A percentile compares a stretch with the other conserved stretches of the same genome.
These are phyloP conservation scores for Rhizomucor pusillus DNA, from an alignment of 371 early-diverging fungal species.

Conservation along the genomic window DNA sequence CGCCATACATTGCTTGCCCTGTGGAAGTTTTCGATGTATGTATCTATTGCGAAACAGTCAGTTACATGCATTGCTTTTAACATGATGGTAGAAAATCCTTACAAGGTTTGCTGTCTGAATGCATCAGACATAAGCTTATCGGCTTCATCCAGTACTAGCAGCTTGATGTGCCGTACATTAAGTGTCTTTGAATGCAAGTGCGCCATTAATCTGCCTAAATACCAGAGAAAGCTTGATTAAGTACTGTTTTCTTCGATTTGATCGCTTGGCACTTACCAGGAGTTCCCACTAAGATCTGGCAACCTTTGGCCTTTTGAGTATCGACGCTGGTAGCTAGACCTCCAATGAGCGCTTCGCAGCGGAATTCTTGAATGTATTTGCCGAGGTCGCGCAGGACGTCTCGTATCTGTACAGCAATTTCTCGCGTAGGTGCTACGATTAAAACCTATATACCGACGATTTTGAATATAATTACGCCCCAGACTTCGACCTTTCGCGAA, in stretches of 20 bases:
- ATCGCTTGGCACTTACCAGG: no score
- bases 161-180: slow-evolving; percentile 61
- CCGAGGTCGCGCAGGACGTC: slow-evolving; percentile 60
- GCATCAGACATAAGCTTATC: slow-evolving; percentile 80
- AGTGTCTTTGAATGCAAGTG: slow-evolving; percentile 69
- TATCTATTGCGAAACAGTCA: slow-evolving; percentile 9
- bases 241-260: no score
- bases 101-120: slow-evolving; percentile 39
- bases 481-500: slow-evolving; percentile 8
- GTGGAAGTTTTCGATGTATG: slow-evolving; percentile 25
- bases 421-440: slow-evolving; percentile 89
- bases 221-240: no score
- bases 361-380: slow-evolving; percentile 50
- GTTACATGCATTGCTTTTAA: not conserved
- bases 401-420: slow-evolving; percentile 90
- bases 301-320: slow-evolving; percentile 58
- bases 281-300: slow-evolving; percentile 87
- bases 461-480: no score
- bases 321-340: slow-evolving; percentile 77
- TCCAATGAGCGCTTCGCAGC: slow-evolving; percentile 85
- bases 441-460: slow-evolving; percentile 52
- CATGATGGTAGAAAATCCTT: slow-evolving; percentile 4
- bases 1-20: slow-evolving; percentile 53
- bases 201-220: slow-evolving; percentile 73
- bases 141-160: slow-evolving; percentile 94